phyloP scores from a whole-genome alignment of 805 yeast species.

The Grigorovia yakushimaensis region DNA sequence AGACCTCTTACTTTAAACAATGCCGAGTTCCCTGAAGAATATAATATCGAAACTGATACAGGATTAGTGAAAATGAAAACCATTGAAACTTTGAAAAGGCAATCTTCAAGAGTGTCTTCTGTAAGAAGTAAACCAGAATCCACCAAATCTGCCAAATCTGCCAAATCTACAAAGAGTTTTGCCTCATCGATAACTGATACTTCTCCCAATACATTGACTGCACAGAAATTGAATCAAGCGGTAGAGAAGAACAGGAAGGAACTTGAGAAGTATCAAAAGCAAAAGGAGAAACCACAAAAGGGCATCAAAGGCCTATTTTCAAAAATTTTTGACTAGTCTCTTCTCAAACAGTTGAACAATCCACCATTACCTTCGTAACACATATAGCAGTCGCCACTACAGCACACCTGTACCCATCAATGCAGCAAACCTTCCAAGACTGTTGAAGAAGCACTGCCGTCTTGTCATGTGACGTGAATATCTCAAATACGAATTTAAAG shows the following conservation, averaged over 20 bases:
- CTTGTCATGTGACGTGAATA: no score
- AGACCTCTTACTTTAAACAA: slow-evolving; percentile 11
- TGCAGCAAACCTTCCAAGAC: no score
- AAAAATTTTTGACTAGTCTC: slow-evolving; percentile 11
- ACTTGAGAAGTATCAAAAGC: slow-evolving; percentile 19
- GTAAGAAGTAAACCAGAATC: slow-evolving; percentile 1
- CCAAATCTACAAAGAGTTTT: neutral
- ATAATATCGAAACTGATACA: slow-evolving; percentile 53
- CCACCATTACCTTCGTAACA: no score
- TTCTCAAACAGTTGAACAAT: no score
- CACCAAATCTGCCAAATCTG: neutral
- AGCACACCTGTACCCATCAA: no score
- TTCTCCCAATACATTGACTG: slow-evolving; percentile 7
- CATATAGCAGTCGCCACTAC: no score
- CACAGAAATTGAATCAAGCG: slow-evolving; percentile 21
- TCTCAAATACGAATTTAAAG: no score
- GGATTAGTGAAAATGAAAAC: slow-evolving; percentile 56
- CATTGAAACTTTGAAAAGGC: slow-evolving; percentile 43
- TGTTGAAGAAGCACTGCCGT: no score
- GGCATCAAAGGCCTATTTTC: slow-evolving; percentile 19
- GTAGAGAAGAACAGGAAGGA: slow-evolving; percentile 27
- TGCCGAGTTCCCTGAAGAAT: slow-evolving; percentile 54
- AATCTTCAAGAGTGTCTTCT: slow-evolving; percentile 14
- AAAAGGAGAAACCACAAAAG: slow-evolving; percentile 10
- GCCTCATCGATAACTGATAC: neutral